Evolutionary conservation across 1,284 basidiomycete species (phyloP).

Genomic region (Leccinum solheimii): DNA sequence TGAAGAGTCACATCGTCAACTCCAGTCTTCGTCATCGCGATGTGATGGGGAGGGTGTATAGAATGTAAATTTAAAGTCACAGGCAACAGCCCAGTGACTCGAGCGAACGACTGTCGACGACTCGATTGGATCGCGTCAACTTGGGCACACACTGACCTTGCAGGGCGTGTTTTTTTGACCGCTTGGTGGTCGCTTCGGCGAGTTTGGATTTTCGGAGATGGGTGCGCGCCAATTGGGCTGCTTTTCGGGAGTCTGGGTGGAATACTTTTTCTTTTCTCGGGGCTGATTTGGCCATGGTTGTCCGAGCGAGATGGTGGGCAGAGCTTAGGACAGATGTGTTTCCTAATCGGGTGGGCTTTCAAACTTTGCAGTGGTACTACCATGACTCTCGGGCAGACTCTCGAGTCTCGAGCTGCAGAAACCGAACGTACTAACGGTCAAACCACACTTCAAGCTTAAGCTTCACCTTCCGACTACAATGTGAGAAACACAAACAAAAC

Average conservation of each 20-base stretch:
- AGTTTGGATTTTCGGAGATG: slow-evolving; percentile 75
- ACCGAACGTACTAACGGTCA: background rate
- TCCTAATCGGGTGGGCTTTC: background rate
- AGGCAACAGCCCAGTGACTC: background rate
- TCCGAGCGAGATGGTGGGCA: background rate
- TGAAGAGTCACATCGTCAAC: slow-evolving; percentile 1
- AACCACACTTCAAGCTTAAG: background rate
- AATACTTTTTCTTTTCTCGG: slow-evolving; percentile 74
- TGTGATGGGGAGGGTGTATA: background rate
- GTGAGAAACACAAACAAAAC: background rate
- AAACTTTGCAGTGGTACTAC: no score
- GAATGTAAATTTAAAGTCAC: background rate
- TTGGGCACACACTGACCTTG: slow-evolving; percentile 44
- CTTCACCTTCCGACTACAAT: background rate
- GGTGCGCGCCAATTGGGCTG: slow-evolving; percentile 73
- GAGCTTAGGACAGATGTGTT: background rate
- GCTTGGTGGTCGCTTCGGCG: slow-evolving; percentile 53
- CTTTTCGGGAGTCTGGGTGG: slow-evolving; percentile 81
- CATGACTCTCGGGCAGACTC: no score
- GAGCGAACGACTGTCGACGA: background rate
- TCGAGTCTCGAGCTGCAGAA: no score
- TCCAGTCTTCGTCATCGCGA: background rate
- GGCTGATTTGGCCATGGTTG: background rate
- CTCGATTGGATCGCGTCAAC: background rate
- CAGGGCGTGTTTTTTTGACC: slow-evolving; percentile 53